phyloP scores from a whole-genome alignment of 148 eudicot genomes.

The Chenopodium formosanum region DNA sequence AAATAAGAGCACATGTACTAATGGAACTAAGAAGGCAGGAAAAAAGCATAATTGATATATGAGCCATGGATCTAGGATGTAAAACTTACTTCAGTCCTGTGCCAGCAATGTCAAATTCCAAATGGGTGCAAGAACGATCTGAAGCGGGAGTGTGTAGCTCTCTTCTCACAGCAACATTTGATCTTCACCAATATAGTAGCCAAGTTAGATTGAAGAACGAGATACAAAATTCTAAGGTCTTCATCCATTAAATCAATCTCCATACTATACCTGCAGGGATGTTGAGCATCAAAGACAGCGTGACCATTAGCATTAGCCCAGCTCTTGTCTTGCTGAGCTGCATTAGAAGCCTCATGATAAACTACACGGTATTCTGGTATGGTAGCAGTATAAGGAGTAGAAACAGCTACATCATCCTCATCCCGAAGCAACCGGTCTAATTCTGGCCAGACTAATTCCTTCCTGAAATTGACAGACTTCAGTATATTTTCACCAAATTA shows the following conservation, averaged over 20 bases:
- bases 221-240: not conserved
- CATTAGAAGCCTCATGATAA: slow-evolving; percentile 42
- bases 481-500: not conserved
- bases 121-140: slow-evolving; percentile 94
- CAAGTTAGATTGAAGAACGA: slow-evolving; percentile 18
- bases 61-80: not conserved
- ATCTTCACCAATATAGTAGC: slow-evolving; percentile 34
- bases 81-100: slow-evolving; percentile 76
- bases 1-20: not conserved
- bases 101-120: slow-evolving; percentile 86
- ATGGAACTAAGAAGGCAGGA: not conserved
- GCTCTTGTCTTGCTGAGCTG: slow-evolving; percentile 39
- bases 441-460: slow-evolving; percentile 88
- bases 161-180: slow-evolving; percentile 77
- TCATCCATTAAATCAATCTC: not conserved
- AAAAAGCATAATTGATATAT: not conserved
- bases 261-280: slow-evolving; percentile 74
- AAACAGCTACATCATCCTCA: slow-evolving; percentile 57
- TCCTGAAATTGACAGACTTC: slow-evolving; percentile 44
- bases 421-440: slow-evolving; percentile 72
- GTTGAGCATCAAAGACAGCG: slow-evolving; percentile 76
- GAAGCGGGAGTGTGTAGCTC: slow-evolving; percentile 89
- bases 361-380: slow-evolving; percentile 79
- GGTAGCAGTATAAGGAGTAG: slow-evolving; percentile 93
- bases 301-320: slow-evolving; percentile 75